Conservation (phyloP, 768 basidiomycete species). For the Kwoniella dejecticola region DNA sequence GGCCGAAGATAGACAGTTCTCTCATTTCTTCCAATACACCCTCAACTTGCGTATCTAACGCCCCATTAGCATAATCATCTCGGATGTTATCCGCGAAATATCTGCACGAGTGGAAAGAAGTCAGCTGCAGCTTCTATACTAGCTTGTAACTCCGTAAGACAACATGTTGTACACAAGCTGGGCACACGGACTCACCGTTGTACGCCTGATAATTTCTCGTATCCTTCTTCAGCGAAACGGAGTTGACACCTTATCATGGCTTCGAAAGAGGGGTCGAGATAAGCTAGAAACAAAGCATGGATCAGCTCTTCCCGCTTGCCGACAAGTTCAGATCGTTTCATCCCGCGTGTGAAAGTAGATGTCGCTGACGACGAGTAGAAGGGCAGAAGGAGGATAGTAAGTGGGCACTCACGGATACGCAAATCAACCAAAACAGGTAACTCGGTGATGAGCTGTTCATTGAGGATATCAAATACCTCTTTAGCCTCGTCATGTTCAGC, state of each 20-base stretch:
- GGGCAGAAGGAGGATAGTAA: too few species aligned
- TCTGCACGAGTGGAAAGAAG: constrained; percentile 56
- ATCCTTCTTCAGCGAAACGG: constrained; percentile 97
- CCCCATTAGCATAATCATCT: constrained; percentile 96
- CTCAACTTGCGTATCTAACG: constrained; percentile 97
- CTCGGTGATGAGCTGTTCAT: constrained; percentile 86
- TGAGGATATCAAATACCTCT: constrained; percentile 89
- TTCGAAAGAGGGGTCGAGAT: constrained; percentile 97
- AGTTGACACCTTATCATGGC: constrained; percentile 94
- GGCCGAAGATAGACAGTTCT: constrained; percentile 88
- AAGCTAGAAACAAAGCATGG: constrained; percentile 58
- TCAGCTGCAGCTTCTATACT: neutral
- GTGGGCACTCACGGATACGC: constrained; percentile 72
- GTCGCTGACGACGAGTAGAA: too few species aligned
- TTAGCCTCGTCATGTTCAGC: constrained; percentile 94
- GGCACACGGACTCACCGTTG: constrained; percentile 68
- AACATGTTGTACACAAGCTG: neutral
- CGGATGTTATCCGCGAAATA: constrained; percentile 87
- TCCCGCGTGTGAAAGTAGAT: too few species aligned
- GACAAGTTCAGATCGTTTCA: too few species aligned
- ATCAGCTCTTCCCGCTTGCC: neutral
- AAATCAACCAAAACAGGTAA: constrained; percentile 90
- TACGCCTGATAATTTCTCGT: constrained; percentile 92
- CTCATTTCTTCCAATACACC: constrained; percentile 95
- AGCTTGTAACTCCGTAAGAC: too few species aligned